A percentile compares a stretch with the other conserved stretches of the same genome.
phyloP scores from a whole-genome alignment of 768 basidiomycete species.

The Hericium coralloides region DNA sequence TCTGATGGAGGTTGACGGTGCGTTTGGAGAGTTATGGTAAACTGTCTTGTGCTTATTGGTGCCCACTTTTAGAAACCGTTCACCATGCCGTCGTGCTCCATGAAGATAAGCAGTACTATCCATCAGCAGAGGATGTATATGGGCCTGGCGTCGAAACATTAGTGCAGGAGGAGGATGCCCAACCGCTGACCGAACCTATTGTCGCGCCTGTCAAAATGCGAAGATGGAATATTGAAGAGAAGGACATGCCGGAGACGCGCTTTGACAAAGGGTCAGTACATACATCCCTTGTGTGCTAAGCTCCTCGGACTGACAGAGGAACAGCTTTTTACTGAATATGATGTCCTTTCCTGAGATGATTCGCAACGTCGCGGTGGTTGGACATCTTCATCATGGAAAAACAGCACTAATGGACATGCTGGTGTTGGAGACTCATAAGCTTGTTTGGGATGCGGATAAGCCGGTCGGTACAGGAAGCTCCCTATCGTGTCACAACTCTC shows the following conservation, averaged over 20 bases:
- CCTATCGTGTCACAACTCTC: background rate
- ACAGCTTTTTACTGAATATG: slow-evolving; percentile 87
- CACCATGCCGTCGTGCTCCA: slow-evolving; percentile 85
- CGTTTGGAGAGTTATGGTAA: slow-evolving; percentile 9
- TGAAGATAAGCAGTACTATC: slow-evolving; percentile 98
- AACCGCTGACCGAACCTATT: slow-evolving; percentile 91
- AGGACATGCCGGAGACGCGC: slow-evolving; percentile 92
- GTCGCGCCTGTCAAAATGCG: slow-evolving; percentile 91
- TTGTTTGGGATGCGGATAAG: slow-evolving; percentile 88
- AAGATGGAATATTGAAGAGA: slow-evolving; percentile 93
- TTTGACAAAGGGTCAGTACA: slow-evolving; percentile 85
- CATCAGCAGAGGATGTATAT: slow-evolving; percentile 85
- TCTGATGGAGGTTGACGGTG: slow-evolving; percentile 83
- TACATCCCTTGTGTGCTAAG: background rate
- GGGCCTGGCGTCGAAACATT: slow-evolving; percentile 91
- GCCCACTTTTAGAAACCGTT: slow-evolving; percentile 44
- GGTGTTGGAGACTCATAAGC: slow-evolving; percentile 91
- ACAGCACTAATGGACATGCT: slow-evolving; percentile 97
- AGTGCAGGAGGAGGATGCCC: slow-evolving; percentile 97
- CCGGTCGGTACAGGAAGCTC: slow-evolving; percentile 44
- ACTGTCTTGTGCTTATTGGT: background rate
- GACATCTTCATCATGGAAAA: slow-evolving; percentile 97
- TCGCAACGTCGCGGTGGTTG: slow-evolving; percentile 92
- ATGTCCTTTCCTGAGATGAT: slow-evolving; percentile 89
- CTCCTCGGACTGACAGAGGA: background rate